These are phyloP conservation scores for Colletotrichum sp. DNA, from an alignment of 2,329 filamentous ascomycete species.

Conservation along the genomic window DNA sequence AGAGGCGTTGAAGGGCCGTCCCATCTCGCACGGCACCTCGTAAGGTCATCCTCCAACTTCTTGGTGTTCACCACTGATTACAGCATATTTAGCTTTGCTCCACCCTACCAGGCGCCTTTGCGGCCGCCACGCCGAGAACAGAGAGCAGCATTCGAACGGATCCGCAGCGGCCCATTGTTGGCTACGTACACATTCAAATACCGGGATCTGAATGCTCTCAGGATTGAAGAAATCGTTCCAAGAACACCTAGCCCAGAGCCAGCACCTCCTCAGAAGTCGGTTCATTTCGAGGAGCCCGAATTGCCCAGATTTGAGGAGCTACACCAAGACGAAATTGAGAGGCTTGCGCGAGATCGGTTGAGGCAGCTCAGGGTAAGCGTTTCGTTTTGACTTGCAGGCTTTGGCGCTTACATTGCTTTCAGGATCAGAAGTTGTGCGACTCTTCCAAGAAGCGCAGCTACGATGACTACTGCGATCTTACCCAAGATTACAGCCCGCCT, in stretches of 20 bases:
- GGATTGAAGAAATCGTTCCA: conserved; percentile 33
- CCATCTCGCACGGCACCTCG: conserved; percentile 35
- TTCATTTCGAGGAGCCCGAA: neutral
- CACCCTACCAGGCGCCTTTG: neutral
- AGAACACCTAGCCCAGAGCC: conserved; percentile 24
- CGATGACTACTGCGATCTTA: conserved; percentile 29
- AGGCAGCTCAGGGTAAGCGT: conserved; percentile 27
- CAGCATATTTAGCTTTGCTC: neutral
- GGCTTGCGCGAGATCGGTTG: conserved; percentile 32
- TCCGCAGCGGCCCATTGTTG: conserved; percentile 23
- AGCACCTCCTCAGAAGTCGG: conserved; percentile 2
- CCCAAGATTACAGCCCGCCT: conserved; percentile 9
- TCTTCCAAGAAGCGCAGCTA: conserved; percentile 28
- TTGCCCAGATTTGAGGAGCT: conserved; percentile 20
- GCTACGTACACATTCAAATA: conserved; percentile 35
- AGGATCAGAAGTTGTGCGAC: conserved; percentile 18
- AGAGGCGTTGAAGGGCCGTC: conserved; percentile 36
- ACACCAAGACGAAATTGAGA: conserved; percentile 26
- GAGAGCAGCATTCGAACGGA: neutral
- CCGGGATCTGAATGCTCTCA: conserved; percentile 35
- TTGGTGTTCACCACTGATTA: neutral
- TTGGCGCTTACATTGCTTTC: neutral
- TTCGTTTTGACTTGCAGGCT: neutral
- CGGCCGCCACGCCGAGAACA: neutral
- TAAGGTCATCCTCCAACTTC: conserved; percentile 12